These are phyloP conservation scores for Saksenaea vasiformis DNA, from an alignment of 371 early-diverging fungal genomes.

Conservation along the genomic window DNA sequence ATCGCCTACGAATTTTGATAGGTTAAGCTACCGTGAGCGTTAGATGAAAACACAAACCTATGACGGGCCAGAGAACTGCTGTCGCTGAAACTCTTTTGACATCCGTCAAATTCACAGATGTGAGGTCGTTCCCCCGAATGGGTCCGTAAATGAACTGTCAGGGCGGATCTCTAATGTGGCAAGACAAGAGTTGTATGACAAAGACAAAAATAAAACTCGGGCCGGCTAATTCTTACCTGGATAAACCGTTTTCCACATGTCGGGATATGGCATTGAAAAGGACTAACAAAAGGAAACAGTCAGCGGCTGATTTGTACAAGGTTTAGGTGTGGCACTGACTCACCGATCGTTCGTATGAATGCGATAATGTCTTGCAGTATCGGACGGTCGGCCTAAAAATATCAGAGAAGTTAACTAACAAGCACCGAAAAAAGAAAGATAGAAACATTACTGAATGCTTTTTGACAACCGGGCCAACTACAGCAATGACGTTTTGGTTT, in stretches of 20 bases:
- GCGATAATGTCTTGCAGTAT: constrained; percentile 29
- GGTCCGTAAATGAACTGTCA: constrained; percentile 22
- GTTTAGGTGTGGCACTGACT: not conserved
- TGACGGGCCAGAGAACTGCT: constrained; percentile 32
- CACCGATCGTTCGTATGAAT: constrained; percentile 35
- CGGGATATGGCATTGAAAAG: constrained; percentile 22
- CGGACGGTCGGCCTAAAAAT: constrained; percentile 24
- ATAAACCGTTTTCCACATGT: constrained; percentile 31
- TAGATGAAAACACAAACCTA: constrained; percentile 12
- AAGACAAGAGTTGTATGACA: not conserved
- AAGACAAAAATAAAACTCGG: not conserved
- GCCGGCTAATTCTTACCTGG: constrained; percentile 17
- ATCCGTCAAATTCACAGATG: constrained; percentile 19
- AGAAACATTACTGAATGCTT: constrained; percentile 21
- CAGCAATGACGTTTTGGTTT: constrained; percentile 23
- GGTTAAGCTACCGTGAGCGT: not conserved
- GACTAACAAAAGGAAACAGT: constrained; percentile 11
- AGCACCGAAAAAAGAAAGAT: not conserved
- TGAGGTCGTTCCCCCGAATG: constrained; percentile 33
- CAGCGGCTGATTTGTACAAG: not conserved
- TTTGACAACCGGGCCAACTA: constrained; percentile 23
- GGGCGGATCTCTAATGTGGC: constrained; percentile 17
- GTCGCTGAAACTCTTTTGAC: constrained; percentile 28
- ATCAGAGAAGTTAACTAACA: not conserved
- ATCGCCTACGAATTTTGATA: constrained; percentile 6